Base-by-base conservation (phyloP, 2,329 filamentous ascomycete genomes). In the Trichoderma afroharzianum region DNA sequence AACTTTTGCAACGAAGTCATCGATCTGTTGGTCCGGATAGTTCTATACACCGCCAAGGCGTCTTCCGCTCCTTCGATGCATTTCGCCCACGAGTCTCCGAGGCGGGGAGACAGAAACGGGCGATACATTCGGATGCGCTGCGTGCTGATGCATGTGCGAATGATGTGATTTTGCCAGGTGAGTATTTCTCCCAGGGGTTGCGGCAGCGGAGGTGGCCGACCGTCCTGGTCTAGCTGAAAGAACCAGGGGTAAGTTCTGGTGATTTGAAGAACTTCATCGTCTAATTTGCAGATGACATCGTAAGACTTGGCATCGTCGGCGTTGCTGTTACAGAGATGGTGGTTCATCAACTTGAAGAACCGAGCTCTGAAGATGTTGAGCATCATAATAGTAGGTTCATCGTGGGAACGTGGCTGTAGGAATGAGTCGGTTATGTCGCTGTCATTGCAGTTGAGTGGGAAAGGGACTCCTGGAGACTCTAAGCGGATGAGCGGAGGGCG, bases 121-220 rank as follows among this genome's bases (percentile, higher is more conserved):
- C 74, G 70, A 24, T 73, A 73, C 73, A 75, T 74, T n/a, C 73
- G 74, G n/a, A 75, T 73, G 26, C 74, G 72, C 66, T 75, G 74
- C 1, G 72, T 74, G 63, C 72, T 71, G 33, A 75, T 73, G 59
- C 73, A 74, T 1, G 73, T 74, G 28, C 71, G 72, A 4, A 75
- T 70, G 12, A 75, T 72, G 33, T 75, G 73, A 33, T 75, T 70
- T n/a, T 72, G 70, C 73, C 74, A 75, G 2, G 53, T 66, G 21
- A 74, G 18, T 26, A 72, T 47, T 26, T 73, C 70, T 8, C 66
- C 50, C 2, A 73, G 24, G 3, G 72, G 72, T 7, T 73, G 57
- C 3, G 72, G 61, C 6, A 73, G 4, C 0, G 61, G 43, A 24
- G 69, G 72, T 14, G 71, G 73, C 9, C 55, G n/a, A 43, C 72